Conservation (phyloP, 495 filamentous ascomycete species). For the Penicillium fimorum region DNA sequence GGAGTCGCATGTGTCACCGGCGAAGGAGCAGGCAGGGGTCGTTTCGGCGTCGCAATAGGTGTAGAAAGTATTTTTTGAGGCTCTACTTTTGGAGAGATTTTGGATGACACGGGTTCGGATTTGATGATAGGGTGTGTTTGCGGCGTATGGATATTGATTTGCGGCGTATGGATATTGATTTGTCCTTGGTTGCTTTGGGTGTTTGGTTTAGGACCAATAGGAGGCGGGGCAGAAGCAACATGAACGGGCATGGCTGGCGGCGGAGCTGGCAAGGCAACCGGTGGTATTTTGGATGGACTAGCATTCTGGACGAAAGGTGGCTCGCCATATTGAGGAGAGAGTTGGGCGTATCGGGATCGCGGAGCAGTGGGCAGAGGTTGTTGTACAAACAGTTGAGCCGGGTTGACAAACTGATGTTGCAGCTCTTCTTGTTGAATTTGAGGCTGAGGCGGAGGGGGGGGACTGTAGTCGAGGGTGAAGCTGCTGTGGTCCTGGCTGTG, state of each 20-base stretch:
- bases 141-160: slow-evolving; percentile 9
- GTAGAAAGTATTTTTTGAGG: slow-evolving; percentile 9
- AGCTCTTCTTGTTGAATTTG: slow-evolving; percentile 22
- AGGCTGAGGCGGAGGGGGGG: slow-evolving; percentile 32
- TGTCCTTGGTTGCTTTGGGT: slow-evolving; percentile 5
- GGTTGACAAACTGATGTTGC: slow-evolving; percentile 48
- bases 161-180: slow-evolving; percentile 8
- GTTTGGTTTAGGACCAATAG: slow-evolving; percentile 6
- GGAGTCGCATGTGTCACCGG: slow-evolving; percentile 25
- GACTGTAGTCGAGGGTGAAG: slow-evolving; percentile 21
- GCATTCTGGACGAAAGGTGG: slow-evolving; percentile 26
- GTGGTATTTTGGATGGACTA: slow-evolving; percentile 22
- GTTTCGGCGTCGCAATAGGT: slow-evolving; percentile 11
- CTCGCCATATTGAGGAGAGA: slow-evolving; percentile 30
- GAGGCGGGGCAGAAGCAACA: slow-evolving; percentile 3
- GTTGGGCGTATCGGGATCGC: slow-evolving; percentile 27
- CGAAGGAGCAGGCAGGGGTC: slow-evolving; percentile 19
- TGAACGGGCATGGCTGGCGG: slow-evolving; percentile 4
- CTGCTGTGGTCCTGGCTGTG: slow-evolving; percentile 17
- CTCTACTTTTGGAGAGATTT: slow-evolving; percentile 14
- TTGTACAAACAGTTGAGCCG: slow-evolving; percentile 41
- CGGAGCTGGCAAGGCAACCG: slow-evolving; percentile 11
- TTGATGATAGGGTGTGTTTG: slow-evolving; percentile 15
- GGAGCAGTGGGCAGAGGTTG: slow-evolving; percentile 33
- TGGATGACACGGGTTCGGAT: slow-evolving; percentile 4